Conservation (phyloP, 768 basidiomycete species). For the Gymnopilus dilepis region DNA sequence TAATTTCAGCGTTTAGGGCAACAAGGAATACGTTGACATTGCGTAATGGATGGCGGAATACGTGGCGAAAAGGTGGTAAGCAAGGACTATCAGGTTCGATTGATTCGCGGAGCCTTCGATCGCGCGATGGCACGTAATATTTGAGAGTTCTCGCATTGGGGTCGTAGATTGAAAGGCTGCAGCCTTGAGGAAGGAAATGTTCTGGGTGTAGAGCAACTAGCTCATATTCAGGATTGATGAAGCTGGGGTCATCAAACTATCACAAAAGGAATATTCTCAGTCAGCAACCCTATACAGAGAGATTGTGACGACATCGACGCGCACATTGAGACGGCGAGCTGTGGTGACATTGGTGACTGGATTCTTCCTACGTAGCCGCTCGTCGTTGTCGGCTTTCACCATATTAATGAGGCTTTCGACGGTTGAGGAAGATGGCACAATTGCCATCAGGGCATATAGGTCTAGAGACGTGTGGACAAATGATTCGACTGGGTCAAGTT, state of each 20-base stretch:
- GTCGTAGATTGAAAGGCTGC: slow-evolving; percentile 21
- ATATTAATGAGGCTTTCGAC: slow-evolving; percentile 2
- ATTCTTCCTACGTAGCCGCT: background rate
- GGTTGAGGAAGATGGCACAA: background rate
- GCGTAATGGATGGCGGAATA: background rate
- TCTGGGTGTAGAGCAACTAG: slow-evolving; percentile 26
- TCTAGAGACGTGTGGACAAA: slow-evolving; percentile 2
- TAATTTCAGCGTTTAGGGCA: background rate
- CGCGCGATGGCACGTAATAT: slow-evolving; percentile 18
- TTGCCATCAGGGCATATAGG: slow-evolving; percentile 1
- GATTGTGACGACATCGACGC: background rate
- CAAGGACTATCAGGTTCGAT: background rate
- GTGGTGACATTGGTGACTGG: background rate
- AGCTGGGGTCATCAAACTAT: slow-evolving; percentile 20
- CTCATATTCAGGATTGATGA: slow-evolving; percentile 22
- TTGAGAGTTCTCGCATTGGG: background rate
- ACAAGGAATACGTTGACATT: slow-evolving; percentile 1
- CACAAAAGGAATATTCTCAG: background rate
- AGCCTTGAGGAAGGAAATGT: slow-evolving; percentile 26
- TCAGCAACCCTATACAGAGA: background rate
- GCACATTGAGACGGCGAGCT: background rate
- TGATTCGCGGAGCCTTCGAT: slow-evolving; percentile 18
- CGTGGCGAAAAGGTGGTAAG: background rate
- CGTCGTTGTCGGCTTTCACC: slow-evolving; percentile 4
- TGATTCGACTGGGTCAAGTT: background rate